Conservation (phyloP, 768 basidiomycete genomes). For the Boletales sp. region DNA sequence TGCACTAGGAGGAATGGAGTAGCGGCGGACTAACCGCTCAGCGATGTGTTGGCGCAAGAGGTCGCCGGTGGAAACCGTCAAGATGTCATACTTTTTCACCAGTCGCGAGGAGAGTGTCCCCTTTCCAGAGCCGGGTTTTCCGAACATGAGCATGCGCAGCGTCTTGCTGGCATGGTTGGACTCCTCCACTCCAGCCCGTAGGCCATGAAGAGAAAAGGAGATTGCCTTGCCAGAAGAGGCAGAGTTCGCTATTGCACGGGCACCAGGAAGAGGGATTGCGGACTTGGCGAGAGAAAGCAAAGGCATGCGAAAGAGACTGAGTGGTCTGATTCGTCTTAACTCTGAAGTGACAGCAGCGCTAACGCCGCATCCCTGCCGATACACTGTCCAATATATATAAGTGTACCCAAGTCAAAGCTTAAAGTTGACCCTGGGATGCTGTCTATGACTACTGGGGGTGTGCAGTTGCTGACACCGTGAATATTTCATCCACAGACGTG, state of each 20-base stretch:
- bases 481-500: too few species aligned
- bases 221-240: conserved; percentile 38
- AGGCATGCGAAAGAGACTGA: not conserved
- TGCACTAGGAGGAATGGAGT: not conserved
- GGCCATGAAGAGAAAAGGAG: conserved; percentile 48
- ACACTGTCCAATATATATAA: too few species aligned
- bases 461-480: too few species aligned
- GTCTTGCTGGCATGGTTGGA: conserved; percentile 20
- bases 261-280: conserved; percentile 7
- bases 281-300: conserved; percentile 22
- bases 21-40: conserved; percentile 35
- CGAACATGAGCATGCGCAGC: conserved; percentile 54
- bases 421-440: too few species aligned
- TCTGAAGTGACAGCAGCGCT: too few species aligned
- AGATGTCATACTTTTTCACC: conserved; percentile 75
- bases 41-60: conserved; percentile 81
- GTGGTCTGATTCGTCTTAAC: not conserved
- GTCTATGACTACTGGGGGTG: too few species aligned
- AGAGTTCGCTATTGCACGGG: conserved; percentile 30
- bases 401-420: too few species aligned
- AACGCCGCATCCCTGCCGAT: too few species aligned
- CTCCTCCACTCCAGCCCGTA: conserved; percentile 29
- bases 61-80: conserved; percentile 80
- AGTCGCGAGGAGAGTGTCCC: conserved; percentile 78
- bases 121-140: conserved; percentile 72